phyloP scores from a whole-genome alignment of 139 green algal genomes.

The Auxenochlorella protothecoides region DNA sequence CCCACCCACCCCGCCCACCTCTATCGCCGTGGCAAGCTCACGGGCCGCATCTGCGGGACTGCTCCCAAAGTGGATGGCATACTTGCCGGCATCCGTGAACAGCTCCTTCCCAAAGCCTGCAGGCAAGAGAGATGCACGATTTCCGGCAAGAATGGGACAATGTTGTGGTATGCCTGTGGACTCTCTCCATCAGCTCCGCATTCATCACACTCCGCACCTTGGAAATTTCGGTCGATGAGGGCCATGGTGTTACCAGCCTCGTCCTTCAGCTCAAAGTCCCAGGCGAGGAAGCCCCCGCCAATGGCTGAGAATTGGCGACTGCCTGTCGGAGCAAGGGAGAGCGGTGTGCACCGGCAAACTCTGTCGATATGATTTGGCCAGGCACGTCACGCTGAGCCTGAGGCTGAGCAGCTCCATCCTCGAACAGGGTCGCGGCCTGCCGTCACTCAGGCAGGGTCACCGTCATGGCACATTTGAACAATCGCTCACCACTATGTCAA shows the following conservation, averaged over 20 bases:
- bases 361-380: background rate
- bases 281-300: slow-evolving; percentile 65
- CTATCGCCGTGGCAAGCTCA: slow-evolving; percentile 14
- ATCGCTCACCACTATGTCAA: no score
- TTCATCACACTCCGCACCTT: slow-evolving; percentile 1
- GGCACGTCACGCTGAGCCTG: background rate
- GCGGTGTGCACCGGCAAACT: background rate
- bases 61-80: slow-evolving; percentile 76
- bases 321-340: background rate
- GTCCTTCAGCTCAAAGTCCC: slow-evolving; percentile 81
- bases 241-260: slow-evolving; percentile 52
- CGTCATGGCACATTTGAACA: no score
- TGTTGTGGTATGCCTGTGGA: background rate
- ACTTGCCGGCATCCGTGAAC: slow-evolving; percentile 65
- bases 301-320: slow-evolving; percentile 57
- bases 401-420: background rate
- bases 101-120: slow-evolving; percentile 39
- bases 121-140: background rate
- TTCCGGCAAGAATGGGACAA: no score
- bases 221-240: slow-evolving; percentile 81
- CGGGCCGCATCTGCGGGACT: slow-evolving; percentile 31
- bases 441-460: no score
- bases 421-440: no score
- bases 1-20: background rate
- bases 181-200: background rate